Evolutionary conservation across 345 rosid genomes (phyloP), one percentile per base, ranked within the genome.

Genomic region (Eucalyptus marginata): DNA sequence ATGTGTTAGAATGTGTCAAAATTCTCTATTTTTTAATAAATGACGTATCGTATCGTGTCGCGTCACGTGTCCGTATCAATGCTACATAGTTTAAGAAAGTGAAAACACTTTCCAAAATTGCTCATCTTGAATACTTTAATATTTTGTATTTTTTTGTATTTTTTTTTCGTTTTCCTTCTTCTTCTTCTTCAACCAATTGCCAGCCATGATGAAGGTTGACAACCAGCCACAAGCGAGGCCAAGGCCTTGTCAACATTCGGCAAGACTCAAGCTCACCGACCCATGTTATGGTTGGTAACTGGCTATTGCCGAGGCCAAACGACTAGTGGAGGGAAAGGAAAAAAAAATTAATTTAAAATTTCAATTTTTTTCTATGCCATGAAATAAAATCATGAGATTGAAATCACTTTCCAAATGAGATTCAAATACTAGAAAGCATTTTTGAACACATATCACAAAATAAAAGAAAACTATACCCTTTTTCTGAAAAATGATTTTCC

Each of bases 1-100:
- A 52, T 7, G 0, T 51, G 9, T 17, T 3, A 16, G 0, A 51
- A 17, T 0, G 0, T 1, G 56, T 51, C 2, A 0, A 3, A 51
- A 51, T 51, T 16, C 1, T 51, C 20, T 16, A 0, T 3, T 16
- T 50, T 6, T 17, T 17, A 1, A 7, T 3, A 51, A 16, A 51
- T 51, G 4, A 51, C 2, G 1, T 51, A 1, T 50, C 0, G 8
- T 1, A 4, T 3, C 2, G 8, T 16, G 1, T 52, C 2, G 7
- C 22, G 7, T 51, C 24, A 7, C 4, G 2, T 52, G 10, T 52
- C 2, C 4, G 3, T 51, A 7, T 7, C 0, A 7, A 0, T 51
- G 8, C 0, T 51, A 17, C 9, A 17, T 17, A 51, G 17, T 51
- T 0, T 51, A 51, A 51, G 0, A 51, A 51, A 1, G 56, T 17